Percentiles rank a stretch among this genome's conserved stretches.
These are phyloP conservation scores for Penicillium sp. DNA, from an alignment of 2,329 filamentous ascomycete species.

Conservation along the genomic window DNA sequence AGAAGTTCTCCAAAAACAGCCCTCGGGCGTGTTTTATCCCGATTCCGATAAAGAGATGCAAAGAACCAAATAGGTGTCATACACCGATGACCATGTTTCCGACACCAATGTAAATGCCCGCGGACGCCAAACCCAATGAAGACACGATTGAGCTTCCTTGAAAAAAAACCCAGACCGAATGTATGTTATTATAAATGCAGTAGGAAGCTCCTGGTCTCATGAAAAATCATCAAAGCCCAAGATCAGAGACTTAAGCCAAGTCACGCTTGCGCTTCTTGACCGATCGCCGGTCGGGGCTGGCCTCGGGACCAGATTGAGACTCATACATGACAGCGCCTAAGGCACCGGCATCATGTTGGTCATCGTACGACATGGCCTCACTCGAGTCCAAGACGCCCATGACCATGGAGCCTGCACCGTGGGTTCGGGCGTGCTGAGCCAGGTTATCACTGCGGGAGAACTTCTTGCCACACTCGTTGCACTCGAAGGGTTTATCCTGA, in stretches of 20 bases:
- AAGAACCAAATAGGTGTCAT: conserved; percentile 12
- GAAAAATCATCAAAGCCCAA: conserved; percentile 31
- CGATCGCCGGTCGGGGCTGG: conserved; percentile 49
- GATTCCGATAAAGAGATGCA: conserved; percentile 5
- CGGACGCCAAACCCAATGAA: conserved; percentile 38
- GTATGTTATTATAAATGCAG: conserved; percentile 33
- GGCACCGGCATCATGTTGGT: conserved; percentile 62
- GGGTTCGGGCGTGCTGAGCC: conserved; percentile 90
- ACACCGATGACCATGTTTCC: conserved; percentile 9
- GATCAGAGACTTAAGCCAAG: conserved; percentile 51
- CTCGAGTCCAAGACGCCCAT: conserved; percentile 82
- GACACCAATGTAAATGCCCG: conserved; percentile 23
- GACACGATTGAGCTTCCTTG: conserved; percentile 26
- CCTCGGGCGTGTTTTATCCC: conserved; percentile 5
- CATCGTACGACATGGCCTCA: conserved; percentile 51
- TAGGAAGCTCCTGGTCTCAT: conserved; percentile 43
- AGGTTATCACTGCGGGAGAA: conserved; percentile 98
- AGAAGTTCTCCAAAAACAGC: conserved; percentile 1
- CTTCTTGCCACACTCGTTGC: conserved; percentile 97
- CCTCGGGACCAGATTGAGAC: conserved; percentile 66
- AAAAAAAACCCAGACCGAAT: conserved; percentile 21
- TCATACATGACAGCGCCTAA: conserved; percentile 81
- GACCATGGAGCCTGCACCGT: conserved; percentile 84
- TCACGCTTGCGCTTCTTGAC: conserved; percentile 80
- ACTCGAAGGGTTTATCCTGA: conserved; percentile 97